Conservation (phyloP, 208 protist genomes). For the Wallacemonas collosoma region DNA sequence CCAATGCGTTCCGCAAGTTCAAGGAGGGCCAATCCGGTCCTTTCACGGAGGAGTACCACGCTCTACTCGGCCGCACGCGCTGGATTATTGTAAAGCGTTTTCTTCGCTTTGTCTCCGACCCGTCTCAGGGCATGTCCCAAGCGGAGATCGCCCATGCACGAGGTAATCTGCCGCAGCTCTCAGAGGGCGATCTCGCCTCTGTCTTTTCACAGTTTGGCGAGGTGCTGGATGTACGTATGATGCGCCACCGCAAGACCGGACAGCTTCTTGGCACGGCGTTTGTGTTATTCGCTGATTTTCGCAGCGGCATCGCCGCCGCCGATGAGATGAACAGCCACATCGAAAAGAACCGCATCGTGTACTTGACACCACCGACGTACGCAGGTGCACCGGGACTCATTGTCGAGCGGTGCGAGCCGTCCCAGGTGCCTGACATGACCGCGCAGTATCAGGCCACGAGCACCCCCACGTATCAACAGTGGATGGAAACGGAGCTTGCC, state of each 20-base stretch:
- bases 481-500: conserved; percentile 27
- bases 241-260: conserved; percentile 68
- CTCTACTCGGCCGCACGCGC: conserved; percentile 56
- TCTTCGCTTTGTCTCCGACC: conserved; percentile 23
- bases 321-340: conserved; percentile 81
- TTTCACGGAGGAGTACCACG: conserved; percentile 75
- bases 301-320: conserved; percentile 72
- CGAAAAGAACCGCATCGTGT: conserved; percentile 56
- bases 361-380: conserved; percentile 34
- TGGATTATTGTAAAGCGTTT: conserved; percentile 79
- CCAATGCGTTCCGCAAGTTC: conserved; percentile 27
- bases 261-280: conserved; percentile 82
- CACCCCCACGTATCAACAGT: conserved; percentile 53
- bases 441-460: conserved; percentile 10
- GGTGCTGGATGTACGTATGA: conserved; percentile 73
- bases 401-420: conserved; percentile 81
- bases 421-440: conserved; percentile 43
- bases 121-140: conserved; percentile 3
- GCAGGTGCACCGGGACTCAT: conserved; percentile 42
- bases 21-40: conserved; percentile 61
- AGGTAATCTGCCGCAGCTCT: conserved; percentile 32
- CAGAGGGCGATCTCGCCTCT: conserved; percentile 83
- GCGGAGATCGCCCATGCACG: conserved; percentile 8
- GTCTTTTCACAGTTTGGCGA: conserved; percentile 92
- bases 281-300: conserved; percentile 73